phyloP scores from a whole-genome alignment of 805 yeast genomes.

The Kuraishia ogatae region DNA sequence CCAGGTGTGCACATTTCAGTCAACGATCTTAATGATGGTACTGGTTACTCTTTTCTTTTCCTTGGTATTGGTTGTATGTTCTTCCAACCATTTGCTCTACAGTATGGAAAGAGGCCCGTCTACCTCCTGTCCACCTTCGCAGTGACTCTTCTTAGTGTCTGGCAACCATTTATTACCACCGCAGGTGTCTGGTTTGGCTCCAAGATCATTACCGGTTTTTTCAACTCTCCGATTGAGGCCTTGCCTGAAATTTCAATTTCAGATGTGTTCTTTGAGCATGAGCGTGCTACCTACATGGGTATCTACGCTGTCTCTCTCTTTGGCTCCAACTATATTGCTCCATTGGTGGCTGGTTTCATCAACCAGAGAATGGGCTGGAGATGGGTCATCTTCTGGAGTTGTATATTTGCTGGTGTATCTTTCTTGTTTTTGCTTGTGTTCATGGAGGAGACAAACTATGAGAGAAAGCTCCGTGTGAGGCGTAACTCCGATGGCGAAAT shows the following conservation, averaged over 20 bases:
- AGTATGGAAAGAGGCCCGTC: slow-evolving; percentile 40
- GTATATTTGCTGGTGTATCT: slow-evolving; percentile 28
- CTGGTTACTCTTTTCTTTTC: slow-evolving; percentile 42
- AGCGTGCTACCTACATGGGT: slow-evolving; percentile 23
- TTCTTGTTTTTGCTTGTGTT: slow-evolving; percentile 27
- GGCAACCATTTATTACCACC: slow-evolving; percentile 30
- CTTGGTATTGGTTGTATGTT: slow-evolving; percentile 42
- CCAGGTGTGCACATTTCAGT: slow-evolving; percentile 26
- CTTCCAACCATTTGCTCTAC: slow-evolving; percentile 42
- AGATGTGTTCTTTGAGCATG: slow-evolving; percentile 32
- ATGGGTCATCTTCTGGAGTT: slow-evolving; percentile 39
- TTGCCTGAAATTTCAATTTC: slow-evolving; percentile 22
- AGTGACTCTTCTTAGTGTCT: slow-evolving; percentile 27
- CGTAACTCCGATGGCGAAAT: slow-evolving; percentile 1
- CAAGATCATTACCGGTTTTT: slow-evolving; percentile 26
- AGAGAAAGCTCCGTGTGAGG: slow-evolving; percentile 8
- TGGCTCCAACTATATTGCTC: slow-evolving; percentile 42
- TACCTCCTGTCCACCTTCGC: slow-evolving; percentile 30
- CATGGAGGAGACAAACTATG: slow-evolving; percentile 41
- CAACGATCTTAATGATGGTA: slow-evolving; percentile 32
- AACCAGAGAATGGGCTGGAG: slow-evolving; percentile 34
- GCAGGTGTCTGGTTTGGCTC: slow-evolving; percentile 27
- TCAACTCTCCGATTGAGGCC: slow-evolving; percentile 31
- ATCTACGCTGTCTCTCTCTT: slow-evolving; percentile 37
- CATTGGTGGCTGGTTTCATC: slow-evolving; percentile 43